phyloP scores from a whole-genome alignment of 345 rosid genomes.

The Trapa incisa region DNA sequence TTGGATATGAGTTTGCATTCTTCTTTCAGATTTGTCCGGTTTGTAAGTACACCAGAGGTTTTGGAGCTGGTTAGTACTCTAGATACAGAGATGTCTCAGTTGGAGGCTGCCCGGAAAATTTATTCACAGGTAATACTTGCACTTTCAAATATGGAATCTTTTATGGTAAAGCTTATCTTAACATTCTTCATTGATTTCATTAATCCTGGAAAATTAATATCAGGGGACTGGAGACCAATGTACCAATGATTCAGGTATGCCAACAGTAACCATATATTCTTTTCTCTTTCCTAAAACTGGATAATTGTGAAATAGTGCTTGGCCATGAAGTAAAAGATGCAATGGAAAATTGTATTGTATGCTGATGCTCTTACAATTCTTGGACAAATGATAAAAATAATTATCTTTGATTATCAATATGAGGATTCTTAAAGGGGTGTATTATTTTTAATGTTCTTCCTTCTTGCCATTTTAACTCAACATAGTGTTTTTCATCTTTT shows the following conservation, averaged over 20 bases:
- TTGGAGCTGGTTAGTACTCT: slow-evolving; percentile 67
- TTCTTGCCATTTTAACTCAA: neutral
- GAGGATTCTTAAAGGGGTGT: neutral
- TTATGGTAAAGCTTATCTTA: slow-evolving; percentile 10
- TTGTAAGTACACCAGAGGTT: slow-evolving; percentile 94
- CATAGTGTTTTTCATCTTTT: neutral
- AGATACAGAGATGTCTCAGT: slow-evolving; percentile 92
- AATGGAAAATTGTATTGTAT: neutral
- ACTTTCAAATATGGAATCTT: slow-evolving; percentile 7
- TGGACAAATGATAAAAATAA: neutral
- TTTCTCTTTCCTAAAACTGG: neutral
- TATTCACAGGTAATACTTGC: slow-evolving; percentile 62
- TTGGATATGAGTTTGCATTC: neutral
- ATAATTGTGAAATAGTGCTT: neutral
- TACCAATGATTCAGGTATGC: slow-evolving; percentile 48
- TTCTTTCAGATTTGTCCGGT: slow-evolving; percentile 79
- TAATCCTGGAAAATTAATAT: slow-evolving; percentile 25
- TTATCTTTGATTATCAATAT: neutral
- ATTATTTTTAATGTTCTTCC: neutral
- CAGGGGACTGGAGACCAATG: slow-evolving; percentile 63
- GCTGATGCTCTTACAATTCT: neutral
- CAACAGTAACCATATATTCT: neutral
- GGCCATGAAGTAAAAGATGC: neutral
- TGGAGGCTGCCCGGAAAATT: slow-evolving; percentile 76
- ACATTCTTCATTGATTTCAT: slow-evolving; percentile 5